These are phyloP conservation scores for Pleurotus giganteus DNA, from an alignment of 768 basidiomycete genomes.

Conservation along the genomic window DNA sequence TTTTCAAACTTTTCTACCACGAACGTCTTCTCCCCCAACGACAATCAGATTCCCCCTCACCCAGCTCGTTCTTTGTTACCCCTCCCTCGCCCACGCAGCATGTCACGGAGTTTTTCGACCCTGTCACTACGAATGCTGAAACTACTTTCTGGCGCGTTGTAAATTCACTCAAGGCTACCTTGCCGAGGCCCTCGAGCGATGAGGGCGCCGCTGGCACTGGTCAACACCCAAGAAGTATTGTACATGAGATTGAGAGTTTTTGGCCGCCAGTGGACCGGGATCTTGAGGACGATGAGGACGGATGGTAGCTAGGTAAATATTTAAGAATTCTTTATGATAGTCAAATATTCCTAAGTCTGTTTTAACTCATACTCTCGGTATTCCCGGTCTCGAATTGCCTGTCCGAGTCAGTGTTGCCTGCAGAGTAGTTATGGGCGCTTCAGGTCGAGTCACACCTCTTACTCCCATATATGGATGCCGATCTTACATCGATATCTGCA, in stretches of 20 bases:
- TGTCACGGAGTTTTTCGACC: constrained; percentile 55
- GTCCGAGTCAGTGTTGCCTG: too few relatives aligned
- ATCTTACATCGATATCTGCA: constrained; percentile 10
- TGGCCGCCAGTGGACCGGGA: not conserved
- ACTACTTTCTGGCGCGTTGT: constrained; percentile 49
- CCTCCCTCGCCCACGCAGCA: constrained; percentile 29
- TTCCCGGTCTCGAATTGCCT: too few relatives aligned
- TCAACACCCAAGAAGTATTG: not conserved
- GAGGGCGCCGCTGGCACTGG: not conserved
- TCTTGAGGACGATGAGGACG: not conserved
- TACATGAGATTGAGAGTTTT: not conserved
- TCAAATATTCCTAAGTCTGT: too few relatives aligned
- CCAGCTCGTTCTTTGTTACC: constrained; percentile 10
- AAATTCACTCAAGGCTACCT: constrained; percentile 21
- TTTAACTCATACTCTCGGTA: too few relatives aligned
- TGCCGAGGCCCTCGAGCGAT: not conserved
- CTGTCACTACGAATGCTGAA: constrained; percentile 56
- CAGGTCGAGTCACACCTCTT: constrained; percentile 2
- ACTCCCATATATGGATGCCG: constrained; percentile 6
- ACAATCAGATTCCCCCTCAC: constrained; percentile 29
- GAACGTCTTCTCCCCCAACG: constrained; percentile 28
- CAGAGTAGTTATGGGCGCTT: too few relatives aligned
- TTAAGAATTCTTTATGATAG: too few relatives aligned
- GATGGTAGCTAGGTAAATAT: not conserved
- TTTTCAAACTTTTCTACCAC: constrained; percentile 57